A percentile compares a stretch with the other conserved stretches of the same genome.
phyloP scores from a whole-genome alignment of 208 protist species.

The Leishmania mexicana region DNA sequence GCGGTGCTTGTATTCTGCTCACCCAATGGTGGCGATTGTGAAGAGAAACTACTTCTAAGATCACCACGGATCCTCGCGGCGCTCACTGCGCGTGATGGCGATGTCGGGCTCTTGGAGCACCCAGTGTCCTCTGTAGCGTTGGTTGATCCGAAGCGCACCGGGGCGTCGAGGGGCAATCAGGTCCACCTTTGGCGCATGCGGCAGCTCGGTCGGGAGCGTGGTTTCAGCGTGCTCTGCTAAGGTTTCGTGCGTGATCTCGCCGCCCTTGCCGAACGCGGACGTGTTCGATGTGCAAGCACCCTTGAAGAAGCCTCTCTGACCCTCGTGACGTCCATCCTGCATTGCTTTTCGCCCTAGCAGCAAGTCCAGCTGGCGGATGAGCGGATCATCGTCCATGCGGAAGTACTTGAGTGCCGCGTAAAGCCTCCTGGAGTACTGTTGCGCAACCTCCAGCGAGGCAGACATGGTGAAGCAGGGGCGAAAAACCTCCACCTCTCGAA shows the following conservation, averaged over 20 bases:
- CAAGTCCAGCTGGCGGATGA: constrained; percentile 82
- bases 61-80: constrained; percentile 85
- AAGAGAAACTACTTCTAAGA: not conserved
- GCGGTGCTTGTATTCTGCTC: not conserved
- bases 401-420: constrained; percentile 81
- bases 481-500: constrained; percentile 79
- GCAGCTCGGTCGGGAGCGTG: constrained; percentile 77
- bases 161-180: constrained; percentile 35
- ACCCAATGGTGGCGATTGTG: constrained; percentile 5
- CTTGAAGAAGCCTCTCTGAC: constrained; percentile 37
- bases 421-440: constrained; percentile 72
- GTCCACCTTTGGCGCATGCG: constrained; percentile 71
- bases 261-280: not conserved
- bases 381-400: constrained; percentile 76
- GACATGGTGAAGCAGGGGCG: constrained; percentile 83
- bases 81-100: constrained; percentile 77
- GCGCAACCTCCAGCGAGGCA: constrained; percentile 67
- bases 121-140: constrained; percentile 80
- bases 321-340: constrained; percentile 32
- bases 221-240: constrained; percentile 62
- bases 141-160: constrained; percentile 59
- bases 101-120: constrained; percentile 89
- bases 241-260: constrained; percentile 1
- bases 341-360: constrained; percentile 71
- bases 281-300: constrained; percentile 5